These are phyloP conservation scores for Kwoniella mangroviensis DNA, from an alignment of 768 basidiomycete genomes.

Conservation along the genomic window DNA sequence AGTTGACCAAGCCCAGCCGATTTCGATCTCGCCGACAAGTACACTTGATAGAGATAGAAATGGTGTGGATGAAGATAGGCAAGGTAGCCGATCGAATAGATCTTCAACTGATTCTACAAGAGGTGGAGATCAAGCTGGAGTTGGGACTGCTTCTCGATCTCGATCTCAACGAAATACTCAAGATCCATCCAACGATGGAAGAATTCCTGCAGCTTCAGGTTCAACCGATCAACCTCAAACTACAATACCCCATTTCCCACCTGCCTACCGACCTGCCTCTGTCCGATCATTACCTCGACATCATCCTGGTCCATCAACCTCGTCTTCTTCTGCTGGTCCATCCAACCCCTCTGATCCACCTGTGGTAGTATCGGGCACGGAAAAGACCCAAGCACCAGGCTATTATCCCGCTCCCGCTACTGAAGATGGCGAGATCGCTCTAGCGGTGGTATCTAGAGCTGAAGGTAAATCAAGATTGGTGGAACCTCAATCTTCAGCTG, in stretches of 20 bases:
- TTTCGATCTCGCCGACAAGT: conserved; percentile 8
- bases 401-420: conserved; percentile 57
- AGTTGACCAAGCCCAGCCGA: background rate
- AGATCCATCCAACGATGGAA: background rate
- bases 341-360: background rate
- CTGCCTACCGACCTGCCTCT: conserved; percentile 52
- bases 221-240: background rate
- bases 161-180: too few relatives aligned
- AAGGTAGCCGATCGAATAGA: background rate
- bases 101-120: background rate
- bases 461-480: conserved; percentile 42
- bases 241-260: conserved; percentile 41
- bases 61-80: background rate
- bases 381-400: conserved; percentile 48
- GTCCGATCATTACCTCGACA: conserved; percentile 28
- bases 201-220: background rate
- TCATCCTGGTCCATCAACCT: background rate
- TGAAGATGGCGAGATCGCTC: conserved; percentile 50
- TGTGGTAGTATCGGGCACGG: conserved; percentile 16
- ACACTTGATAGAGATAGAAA: background rate
- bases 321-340: conserved; percentile 9
- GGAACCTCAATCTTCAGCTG: background rate
- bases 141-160: background rate
- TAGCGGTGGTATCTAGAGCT: conserved; percentile 43
- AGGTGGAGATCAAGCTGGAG: background rate